Evolutionary conservation across 1,139 yeast genomes (phyloP).

Genomic region (Taphrina deformans): DNA sequence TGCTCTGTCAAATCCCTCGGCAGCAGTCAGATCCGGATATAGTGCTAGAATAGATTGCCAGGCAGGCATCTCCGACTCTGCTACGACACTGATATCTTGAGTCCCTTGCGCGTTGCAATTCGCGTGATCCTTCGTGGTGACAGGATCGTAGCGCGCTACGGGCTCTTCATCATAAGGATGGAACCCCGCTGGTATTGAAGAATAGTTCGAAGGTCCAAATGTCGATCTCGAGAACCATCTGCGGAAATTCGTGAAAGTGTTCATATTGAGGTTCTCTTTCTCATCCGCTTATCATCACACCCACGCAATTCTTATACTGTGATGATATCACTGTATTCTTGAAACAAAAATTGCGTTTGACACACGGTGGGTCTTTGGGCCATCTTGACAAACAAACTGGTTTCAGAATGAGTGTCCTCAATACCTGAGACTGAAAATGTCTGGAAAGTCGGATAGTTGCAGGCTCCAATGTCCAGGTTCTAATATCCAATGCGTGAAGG

Average conservation of each 20-base stretch:
- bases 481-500: no score
- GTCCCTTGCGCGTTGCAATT: neutral
- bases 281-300: no score
- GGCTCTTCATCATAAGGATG: neutral
- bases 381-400: no score
- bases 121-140: neutral
- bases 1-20: neutral
- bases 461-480: no score
- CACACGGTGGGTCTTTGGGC: no score
- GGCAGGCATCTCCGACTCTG: conserved; percentile 5
- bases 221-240: neutral
- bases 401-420: no score
- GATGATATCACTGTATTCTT: no score
- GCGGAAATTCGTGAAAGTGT: neutral
- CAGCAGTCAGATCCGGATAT: conserved; percentile 9
- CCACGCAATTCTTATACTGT: no score
- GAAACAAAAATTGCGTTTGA: no score
- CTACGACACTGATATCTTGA: neutral
- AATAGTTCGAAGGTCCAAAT: neutral
- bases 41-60: conserved; percentile 1
- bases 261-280: no score
- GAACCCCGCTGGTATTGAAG: neutral
- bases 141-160: neutral
- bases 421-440: no score
- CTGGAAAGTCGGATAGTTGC: no score